Evolutionary conservation across 2,329 filamentous ascomycete genomes (phyloP).

Genomic region (Curvularia hawaiiensis): DNA sequence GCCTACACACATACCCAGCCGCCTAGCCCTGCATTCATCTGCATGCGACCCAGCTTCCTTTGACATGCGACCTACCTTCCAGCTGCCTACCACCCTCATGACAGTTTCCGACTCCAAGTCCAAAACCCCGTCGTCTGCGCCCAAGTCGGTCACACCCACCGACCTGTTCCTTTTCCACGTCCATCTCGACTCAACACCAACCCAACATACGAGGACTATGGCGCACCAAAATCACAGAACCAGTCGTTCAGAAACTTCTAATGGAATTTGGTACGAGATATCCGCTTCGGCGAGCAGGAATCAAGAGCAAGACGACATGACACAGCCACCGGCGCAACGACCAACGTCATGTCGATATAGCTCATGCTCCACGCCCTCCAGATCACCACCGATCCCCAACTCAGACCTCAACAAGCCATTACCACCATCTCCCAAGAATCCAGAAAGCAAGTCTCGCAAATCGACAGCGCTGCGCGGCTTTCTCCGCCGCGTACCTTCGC

Average conservation of each 20-base stretch:
- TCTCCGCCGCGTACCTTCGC: conserved; percentile 33
- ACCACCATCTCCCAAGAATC: conserved; percentile 32
- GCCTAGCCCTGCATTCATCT: conserved; percentile 33
- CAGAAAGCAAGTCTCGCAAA: conserved; percentile 32
- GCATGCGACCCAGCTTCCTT: conserved; percentile 28
- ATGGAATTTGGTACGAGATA: conserved; percentile 42
- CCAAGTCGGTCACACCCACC: conserved; percentile 25
- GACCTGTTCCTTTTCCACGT: conserved; percentile 26
- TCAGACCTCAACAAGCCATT: conserved; percentile 38
- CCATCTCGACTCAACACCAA: conserved; percentile 16
- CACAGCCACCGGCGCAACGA: conserved; percentile 38
- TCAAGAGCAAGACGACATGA: conserved; percentile 14
- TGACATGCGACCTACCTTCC: conserved; percentile 40
- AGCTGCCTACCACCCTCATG: conserved; percentile 37
- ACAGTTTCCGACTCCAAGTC: conserved; percentile 31
- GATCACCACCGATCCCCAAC: conserved; percentile 28
- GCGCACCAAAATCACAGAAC: conserved; percentile 24
- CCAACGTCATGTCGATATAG: conserved; percentile 33
- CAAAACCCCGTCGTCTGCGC: conserved; percentile 28
- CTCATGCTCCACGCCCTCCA: conserved; percentile 10
- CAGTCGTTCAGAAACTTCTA: conserved; percentile 24
- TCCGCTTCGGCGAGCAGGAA: conserved; percentile 24
- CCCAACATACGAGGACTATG: conserved; percentile 26
- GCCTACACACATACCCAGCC: conserved; percentile 27
- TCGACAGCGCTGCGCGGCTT: conserved; percentile 33